Percentiles rank a stretch among this genome's conserved stretches.
Evolutionary conservation across 768 basidiomycete genomes (phyloP).

Genomic region (Tulasnella sp.): DNA sequence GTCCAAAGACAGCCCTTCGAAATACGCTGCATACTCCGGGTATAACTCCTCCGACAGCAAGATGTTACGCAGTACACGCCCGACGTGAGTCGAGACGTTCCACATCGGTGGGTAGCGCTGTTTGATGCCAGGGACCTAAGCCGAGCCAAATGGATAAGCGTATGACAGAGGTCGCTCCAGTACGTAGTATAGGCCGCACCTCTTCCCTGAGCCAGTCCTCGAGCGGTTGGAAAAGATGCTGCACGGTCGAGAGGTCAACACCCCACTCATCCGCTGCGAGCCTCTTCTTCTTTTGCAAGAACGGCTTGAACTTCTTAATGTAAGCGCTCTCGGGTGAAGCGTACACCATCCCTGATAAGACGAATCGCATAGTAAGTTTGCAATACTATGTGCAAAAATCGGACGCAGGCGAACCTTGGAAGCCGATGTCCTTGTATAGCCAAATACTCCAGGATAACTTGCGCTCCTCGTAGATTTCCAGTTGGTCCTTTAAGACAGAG

Average conservation of each 20-base stretch:
- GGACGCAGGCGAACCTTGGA: constrained; percentile 19
- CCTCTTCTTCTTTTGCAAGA: constrained; percentile 33
- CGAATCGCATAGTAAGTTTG: neutral
- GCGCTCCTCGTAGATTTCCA: constrained; percentile 58
- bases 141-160: neutral
- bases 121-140: constrained; percentile 24
- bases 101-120: constrained; percentile 31
- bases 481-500: constrained; percentile 60
- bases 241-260: constrained; percentile 28
- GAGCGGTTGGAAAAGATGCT: constrained; percentile 27
- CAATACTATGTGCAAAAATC: no score
- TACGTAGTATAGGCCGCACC: neutral
- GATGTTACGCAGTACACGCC: constrained; percentile 27
- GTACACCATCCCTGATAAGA: constrained; percentile 30
- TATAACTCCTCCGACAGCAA: constrained; percentile 30
- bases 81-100: constrained; percentile 25
- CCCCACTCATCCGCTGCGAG: constrained; percentile 35
- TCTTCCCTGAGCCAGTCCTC: constrained; percentile 25
- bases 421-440: constrained; percentile 66
- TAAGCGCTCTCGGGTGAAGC: constrained; percentile 32
- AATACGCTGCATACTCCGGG: constrained; percentile 27
- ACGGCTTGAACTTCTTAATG: constrained; percentile 31
- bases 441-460: constrained; percentile 60
- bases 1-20: constrained; percentile 28
- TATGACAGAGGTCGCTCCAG: neutral